Evolutionary conservation across 192 early-diverging fungal genomes (phyloP).

Genomic region (Backusella luteola): DNA sequence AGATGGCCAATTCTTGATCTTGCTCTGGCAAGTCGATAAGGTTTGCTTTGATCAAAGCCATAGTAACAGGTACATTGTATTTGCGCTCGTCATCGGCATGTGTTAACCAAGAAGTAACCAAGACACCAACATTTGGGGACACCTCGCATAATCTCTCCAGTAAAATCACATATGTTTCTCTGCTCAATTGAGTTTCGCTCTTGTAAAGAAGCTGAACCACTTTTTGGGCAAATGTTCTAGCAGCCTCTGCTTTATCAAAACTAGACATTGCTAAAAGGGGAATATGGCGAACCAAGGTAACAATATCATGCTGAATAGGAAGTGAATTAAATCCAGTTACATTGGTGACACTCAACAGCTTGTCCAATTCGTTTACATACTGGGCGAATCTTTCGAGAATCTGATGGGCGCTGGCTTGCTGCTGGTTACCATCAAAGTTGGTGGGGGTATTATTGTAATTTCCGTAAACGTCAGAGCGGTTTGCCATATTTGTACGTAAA

Average conservation of each 20-base stretch:
- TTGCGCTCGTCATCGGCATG: constrained; percentile 96
- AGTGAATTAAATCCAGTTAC: constrained; percentile 60
- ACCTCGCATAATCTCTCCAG: constrained; percentile 84
- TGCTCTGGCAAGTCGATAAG: constrained; percentile 78
- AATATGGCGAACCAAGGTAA: constrained; percentile 72
- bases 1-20: constrained; percentile 84
- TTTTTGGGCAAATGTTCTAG: constrained; percentile 87
- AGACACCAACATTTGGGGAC: constrained; percentile 75
- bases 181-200: constrained; percentile 67
- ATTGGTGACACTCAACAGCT: constrained; percentile 55
- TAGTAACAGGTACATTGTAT: constrained; percentile 81
- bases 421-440: not conserved
- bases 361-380: constrained; percentile 79
- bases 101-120: constrained; percentile 89
- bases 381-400: constrained; percentile 60
- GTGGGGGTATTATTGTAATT: not conserved
- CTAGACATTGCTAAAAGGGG: constrained; percentile 66
- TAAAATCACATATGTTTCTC: constrained; percentile 81
- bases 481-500: not conserved
- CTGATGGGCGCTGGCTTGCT: constrained; percentile 44
- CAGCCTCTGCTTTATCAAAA: constrained; percentile 74
- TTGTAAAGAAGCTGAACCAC: constrained; percentile 85
- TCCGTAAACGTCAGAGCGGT: not conserved
- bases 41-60: constrained; percentile 77
- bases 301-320: constrained; percentile 79